These are phyloP conservation scores for Beauveria brongniartii DNA, from an alignment of 2,329 filamentous ascomycete species.

Conservation along the genomic window DNA sequence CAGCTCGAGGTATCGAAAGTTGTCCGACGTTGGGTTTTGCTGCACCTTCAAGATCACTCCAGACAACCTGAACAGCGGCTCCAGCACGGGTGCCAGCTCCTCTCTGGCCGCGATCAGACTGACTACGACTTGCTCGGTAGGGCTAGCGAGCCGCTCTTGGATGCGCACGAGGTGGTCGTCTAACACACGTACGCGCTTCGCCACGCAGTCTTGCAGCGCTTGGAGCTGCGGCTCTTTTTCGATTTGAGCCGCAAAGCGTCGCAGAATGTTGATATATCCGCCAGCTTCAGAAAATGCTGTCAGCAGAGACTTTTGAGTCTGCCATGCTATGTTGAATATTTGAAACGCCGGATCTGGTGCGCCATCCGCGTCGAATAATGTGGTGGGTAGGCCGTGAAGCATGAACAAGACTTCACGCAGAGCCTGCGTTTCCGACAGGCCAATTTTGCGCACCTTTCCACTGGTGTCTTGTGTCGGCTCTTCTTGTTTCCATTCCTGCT, in stretches of 20 bases:
- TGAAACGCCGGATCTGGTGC: conserved; percentile 34
- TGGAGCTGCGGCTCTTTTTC: conserved; percentile 56
- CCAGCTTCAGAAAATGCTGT: conserved; percentile 39
- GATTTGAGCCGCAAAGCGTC: conserved; percentile 32
- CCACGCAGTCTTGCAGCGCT: conserved; percentile 59
- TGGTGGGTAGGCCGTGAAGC: conserved; percentile 70
- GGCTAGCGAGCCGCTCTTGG: conserved; percentile 52
- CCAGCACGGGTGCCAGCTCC: conserved; percentile 45
- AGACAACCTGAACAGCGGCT: conserved; percentile 52
- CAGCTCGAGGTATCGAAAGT: conserved; percentile 71
- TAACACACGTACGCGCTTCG: conserved; percentile 47
- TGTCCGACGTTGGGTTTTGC: conserved; percentile 36
- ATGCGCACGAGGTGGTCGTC: conserved; percentile 50
- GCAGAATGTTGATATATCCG: conserved; percentile 36
- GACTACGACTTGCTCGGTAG: conserved; percentile 45
- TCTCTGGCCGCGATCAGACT: conserved; percentile 58
- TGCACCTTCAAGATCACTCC: conserved; percentile 52
- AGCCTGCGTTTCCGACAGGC: conserved; percentile 62
- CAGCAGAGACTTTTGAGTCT: conserved; percentile 41
- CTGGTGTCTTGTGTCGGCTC: conserved; percentile 27
- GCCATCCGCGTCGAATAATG: conserved; percentile 50
- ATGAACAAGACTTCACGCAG: conserved; percentile 77
- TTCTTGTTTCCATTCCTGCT: conserved; percentile 28
- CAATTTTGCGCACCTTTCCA: conserved; percentile 29
- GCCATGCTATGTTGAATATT: conserved; percentile 39